Evolutionary conservation across 257 asterid genomes (phyloP).

Genomic region (Penstemon newberryi): DNA sequence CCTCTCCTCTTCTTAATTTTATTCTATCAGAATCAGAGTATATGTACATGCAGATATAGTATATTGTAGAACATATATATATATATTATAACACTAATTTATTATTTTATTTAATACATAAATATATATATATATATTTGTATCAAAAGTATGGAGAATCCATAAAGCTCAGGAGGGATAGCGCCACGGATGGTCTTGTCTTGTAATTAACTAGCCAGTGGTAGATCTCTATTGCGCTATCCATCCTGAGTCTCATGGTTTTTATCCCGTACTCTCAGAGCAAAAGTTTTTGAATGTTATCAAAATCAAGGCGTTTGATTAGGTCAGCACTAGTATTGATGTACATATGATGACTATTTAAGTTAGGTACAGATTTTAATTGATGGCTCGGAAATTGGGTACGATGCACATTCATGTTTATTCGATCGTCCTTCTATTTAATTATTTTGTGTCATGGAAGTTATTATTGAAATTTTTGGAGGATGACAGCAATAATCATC

Average conservation of each 20-base stretch:
- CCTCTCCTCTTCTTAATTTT: neutral
- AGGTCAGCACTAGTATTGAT: neutral
- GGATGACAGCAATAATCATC: too few relatives aligned
- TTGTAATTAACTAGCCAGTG: neutral
- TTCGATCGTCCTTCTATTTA: neutral
- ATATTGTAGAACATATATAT: too few relatives aligned
- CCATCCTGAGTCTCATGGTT: conserved; percentile 79
- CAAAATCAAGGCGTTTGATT: neutral
- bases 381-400: too few relatives aligned
- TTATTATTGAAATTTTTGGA: too few relatives aligned
- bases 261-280: conserved; percentile 5
- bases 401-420: neutral
- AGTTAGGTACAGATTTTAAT: neutral
- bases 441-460: too few relatives aligned
- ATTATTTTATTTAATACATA: neutral
- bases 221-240: conserved; percentile 56
- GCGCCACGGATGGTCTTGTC: conserved; percentile 42
- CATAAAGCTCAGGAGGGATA: conserved; percentile 85
- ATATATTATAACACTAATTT: neutral
- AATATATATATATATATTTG: conserved; percentile 25
- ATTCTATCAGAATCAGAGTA: conserved; percentile 9
- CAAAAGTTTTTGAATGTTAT: neutral
- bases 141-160: conserved; percentile 39
- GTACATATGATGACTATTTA: neutral
- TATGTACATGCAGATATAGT: neutral